Evolutionary conservation across 805 yeast genomes (phyloP), one percentile per base, ranked within the genome.

Genomic region (Saccharomycopsis lassenensis): DNA sequence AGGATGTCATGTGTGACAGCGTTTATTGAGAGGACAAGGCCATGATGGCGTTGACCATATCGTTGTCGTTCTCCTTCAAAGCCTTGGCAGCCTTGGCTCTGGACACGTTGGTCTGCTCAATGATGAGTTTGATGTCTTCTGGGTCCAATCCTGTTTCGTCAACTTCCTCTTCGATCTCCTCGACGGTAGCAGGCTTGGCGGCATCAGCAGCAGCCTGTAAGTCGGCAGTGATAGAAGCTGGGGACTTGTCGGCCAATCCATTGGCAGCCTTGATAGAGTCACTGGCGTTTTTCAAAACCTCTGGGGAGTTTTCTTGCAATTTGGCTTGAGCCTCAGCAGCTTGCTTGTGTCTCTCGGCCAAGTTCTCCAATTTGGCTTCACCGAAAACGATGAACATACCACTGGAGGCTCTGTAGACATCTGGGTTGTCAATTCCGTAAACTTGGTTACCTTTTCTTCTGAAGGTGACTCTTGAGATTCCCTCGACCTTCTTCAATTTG

Each of bases 341-440:
- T 59, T 77, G 81, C 58, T 81, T 80, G 63, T 82, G 71, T 71
- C 86, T 78, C 65, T 83, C 77, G 67, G 78, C 76, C 64, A 86
- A 67, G 70, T 89, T 95, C 64, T 89, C 96, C 52, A 83, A 81
- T 74, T 85, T 83, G 59, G 95, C 94, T 68, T 87, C 96, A 67
- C 98, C 98, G 55, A 89, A 87, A 51, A 89, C 96, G 54, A 89
- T 78, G 72, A 82, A 91, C 52, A 94, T 79, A 59, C 96, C 95
- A 46, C 75, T 69, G 57, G 93, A 81, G 46, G 95, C 78, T 67
- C 73, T 84, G 94, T 70, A 89, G 44, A 91, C 97, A 52, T 86
- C 96, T 63, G 98, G 98, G 51, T 65, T 61, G 61, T 84, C 91
- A 66, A 89, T 83, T 58, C 91, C 94, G 62, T 79, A 74, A 59